Evolutionary conservation across 208 protist species (phyloP).

Genomic region (Leishmania arabica): DNA sequence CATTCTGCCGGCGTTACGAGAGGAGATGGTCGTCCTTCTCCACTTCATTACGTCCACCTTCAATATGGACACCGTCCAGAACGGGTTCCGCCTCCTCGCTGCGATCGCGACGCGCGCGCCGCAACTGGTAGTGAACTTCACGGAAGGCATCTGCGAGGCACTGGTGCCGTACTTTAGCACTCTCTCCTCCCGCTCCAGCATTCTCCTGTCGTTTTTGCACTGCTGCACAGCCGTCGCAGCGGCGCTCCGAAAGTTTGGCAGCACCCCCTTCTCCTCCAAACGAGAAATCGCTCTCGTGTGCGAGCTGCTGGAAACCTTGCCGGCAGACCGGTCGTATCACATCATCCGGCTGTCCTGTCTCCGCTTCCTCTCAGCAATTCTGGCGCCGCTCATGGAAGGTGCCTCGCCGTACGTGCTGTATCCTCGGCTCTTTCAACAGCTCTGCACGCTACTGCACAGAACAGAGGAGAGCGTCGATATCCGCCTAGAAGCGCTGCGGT

Average conservation of each 20-base stretch:
- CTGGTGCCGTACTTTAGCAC: slow-evolving; percentile 59
- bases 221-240: slow-evolving; percentile 72
- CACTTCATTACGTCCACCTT: slow-evolving; percentile 54
- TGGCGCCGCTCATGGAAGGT: slow-evolving; percentile 65
- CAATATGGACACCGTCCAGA: slow-evolving; percentile 56
- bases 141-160: slow-evolving; percentile 63
- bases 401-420: slow-evolving; percentile 70
- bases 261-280: slow-evolving; percentile 42
- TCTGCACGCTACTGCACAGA: slow-evolving; percentile 64
- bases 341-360: slow-evolving; percentile 67
- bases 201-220: slow-evolving; percentile 68
- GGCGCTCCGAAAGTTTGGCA: slow-evolving; percentile 66
- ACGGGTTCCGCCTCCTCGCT: slow-evolving; percentile 72
- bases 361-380: slow-evolving; percentile 68
- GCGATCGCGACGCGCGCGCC: slow-evolving; percentile 69
- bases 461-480: slow-evolving; percentile 72
- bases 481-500: slow-evolving; percentile 79
- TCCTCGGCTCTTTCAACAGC: slow-evolving; percentile 67
- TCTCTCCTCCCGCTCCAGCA: slow-evolving; percentile 40
- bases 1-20: slow-evolving; percentile 78
- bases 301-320: slow-evolving; percentile 65
- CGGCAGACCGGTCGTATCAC: slow-evolving; percentile 54
- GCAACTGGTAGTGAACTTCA: slow-evolving; percentile 82
- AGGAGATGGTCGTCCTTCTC: slow-evolving; percentile 73
- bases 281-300: slow-evolving; percentile 61